phyloP scores from a whole-genome alignment of 1,139 yeast genomes.

The Taphrina pruni region DNA sequence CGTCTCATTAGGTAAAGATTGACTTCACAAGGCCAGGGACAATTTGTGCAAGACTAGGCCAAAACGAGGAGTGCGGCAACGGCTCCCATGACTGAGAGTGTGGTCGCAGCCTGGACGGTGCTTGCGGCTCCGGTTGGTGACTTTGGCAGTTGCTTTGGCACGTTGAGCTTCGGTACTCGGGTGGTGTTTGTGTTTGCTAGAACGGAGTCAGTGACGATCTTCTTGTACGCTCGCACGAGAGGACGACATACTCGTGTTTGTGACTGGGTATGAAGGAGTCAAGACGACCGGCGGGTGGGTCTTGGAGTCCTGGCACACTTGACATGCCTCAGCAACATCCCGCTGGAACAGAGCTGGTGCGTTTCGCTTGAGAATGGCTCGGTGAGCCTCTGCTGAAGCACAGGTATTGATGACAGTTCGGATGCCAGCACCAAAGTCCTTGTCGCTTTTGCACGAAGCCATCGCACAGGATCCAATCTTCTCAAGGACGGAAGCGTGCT shows the following conservation, averaged over 20 bases:
- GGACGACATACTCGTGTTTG: not conserved
- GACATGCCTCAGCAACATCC: not conserved
- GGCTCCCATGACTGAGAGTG: constrained; percentile 9
- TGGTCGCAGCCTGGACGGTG: constrained; percentile 4
- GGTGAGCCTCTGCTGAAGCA: constrained; percentile 8
- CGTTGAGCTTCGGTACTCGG: not conserved
- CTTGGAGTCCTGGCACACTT: constrained; percentile 21
- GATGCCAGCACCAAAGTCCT: constrained; percentile 13
- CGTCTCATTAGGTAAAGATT: constrained; percentile 4
- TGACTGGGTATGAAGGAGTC: constrained; percentile 9
- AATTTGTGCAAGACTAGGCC: constrained; percentile 14
- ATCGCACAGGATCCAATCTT: constrained; percentile 5
- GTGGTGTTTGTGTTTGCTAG: constrained; percentile 8
- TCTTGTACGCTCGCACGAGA: too few relatives aligned
- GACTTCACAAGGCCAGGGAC: constrained; percentile 4
- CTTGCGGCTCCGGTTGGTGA: constrained; percentile 26
- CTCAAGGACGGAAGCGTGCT: not conserved
- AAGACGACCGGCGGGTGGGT: constrained; percentile 12
- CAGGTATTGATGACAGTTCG: constrained; percentile 10
- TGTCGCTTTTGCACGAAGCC: constrained; percentile 6
- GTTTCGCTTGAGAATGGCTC: not conserved
- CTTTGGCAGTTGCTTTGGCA: constrained; percentile 22
- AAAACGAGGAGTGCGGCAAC: constrained; percentile 1
- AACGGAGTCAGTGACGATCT: not conserved
- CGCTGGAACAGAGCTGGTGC: constrained; percentile 10